A percentile compares a stretch with the other conserved stretches of the same genome.
These are phyloP conservation scores for Scedosporium minutisporum DNA, from an alignment of 2,329 filamentous ascomycete genomes.

Conservation along the genomic window DNA sequence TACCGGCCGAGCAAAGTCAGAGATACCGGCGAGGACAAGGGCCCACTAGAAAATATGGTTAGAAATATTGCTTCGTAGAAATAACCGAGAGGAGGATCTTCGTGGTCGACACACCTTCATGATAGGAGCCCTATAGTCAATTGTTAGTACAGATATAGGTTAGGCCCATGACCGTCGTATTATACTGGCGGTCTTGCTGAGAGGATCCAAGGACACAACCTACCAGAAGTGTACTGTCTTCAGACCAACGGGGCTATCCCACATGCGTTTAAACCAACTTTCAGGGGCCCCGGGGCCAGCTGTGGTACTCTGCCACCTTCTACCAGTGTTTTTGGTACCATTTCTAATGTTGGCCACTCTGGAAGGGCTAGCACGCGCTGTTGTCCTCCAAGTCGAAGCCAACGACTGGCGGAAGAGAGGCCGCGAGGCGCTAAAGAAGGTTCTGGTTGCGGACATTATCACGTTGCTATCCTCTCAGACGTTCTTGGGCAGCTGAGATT, in stretches of 20 bases:
- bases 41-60: constrained; percentile 55
- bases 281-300: constrained; percentile 32
- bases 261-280: constrained; percentile 67
- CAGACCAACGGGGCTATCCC: constrained; percentile 70
- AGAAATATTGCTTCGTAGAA: background rate
- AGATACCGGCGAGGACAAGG: constrained; percentile 82
- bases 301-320: constrained; percentile 64
- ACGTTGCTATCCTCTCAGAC: background rate
- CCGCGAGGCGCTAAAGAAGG: constrained; percentile 44
- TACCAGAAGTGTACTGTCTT: constrained; percentile 99
- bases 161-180: background rate
- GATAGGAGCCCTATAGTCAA: constrained; percentile 64
- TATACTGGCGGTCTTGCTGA: background rate
- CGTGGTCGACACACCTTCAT: constrained; percentile 53
- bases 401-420: constrained; percentile 46
- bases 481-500: background rate
- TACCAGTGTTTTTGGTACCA: constrained; percentile 37
- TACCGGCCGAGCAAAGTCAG: constrained; percentile 83
- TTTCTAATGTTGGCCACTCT: constrained; percentile 43
- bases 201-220: constrained; percentile 14
- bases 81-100: background rate
- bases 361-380: constrained; percentile 38
- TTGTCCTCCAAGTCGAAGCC: constrained; percentile 30
- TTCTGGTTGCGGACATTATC: constrained; percentile 28
- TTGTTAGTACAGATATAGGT: background rate